phyloP scores from a whole-genome alignment of 2,329 filamentous ascomycete species.

The Cadophora luteo-olivacea region DNA sequence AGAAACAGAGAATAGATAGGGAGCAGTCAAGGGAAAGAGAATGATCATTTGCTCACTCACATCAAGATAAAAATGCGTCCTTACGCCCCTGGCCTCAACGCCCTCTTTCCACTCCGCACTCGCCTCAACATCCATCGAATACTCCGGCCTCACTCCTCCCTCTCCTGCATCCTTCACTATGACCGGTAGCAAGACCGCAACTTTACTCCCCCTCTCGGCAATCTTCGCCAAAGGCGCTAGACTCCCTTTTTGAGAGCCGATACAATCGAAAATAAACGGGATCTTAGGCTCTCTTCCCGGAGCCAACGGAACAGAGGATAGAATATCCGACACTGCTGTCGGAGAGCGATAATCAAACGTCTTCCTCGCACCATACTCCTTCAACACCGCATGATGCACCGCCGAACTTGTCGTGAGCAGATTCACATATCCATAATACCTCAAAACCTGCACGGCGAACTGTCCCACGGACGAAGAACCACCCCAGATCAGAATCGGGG shows the following conservation, averaged over 20 bases:
- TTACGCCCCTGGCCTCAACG: slow-evolving; percentile 58
- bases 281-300: slow-evolving; percentile 41
- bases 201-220: slow-evolving; percentile 54
- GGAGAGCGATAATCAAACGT: slow-evolving; percentile 44
- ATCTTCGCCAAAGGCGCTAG: slow-evolving; percentile 57
- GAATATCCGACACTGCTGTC: slow-evolving; percentile 35
- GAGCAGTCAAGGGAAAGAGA: slow-evolving; percentile 30
- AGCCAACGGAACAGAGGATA: not conserved
- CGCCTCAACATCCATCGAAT: slow-evolving; percentile 58
- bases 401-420: slow-evolving; percentile 46
- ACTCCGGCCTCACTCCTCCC: slow-evolving; percentile 54
- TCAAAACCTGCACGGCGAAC: slow-evolving; percentile 51
- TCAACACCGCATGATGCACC: slow-evolving; percentile 42
- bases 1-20: not conserved
- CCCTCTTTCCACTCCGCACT: slow-evolving; percentile 57
- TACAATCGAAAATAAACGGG: slow-evolving; percentile 61
- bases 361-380: slow-evolving; percentile 41
- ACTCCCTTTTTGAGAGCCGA: slow-evolving; percentile 55
- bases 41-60: slow-evolving; percentile 41
- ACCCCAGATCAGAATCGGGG: slow-evolving; percentile 47
- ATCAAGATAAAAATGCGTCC: slow-evolving; percentile 60
- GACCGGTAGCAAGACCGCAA: slow-evolving; percentile 66
- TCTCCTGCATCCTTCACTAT: slow-evolving; percentile 60
- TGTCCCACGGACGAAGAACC: slow-evolving; percentile 45
- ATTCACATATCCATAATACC: slow-evolving; percentile 58